A percentile compares a stretch with the other conserved stretches of the same genome.
phyloP scores from a whole-genome alignment of 148 eudicot species.

The Rhododendron ferrugineum region DNA sequence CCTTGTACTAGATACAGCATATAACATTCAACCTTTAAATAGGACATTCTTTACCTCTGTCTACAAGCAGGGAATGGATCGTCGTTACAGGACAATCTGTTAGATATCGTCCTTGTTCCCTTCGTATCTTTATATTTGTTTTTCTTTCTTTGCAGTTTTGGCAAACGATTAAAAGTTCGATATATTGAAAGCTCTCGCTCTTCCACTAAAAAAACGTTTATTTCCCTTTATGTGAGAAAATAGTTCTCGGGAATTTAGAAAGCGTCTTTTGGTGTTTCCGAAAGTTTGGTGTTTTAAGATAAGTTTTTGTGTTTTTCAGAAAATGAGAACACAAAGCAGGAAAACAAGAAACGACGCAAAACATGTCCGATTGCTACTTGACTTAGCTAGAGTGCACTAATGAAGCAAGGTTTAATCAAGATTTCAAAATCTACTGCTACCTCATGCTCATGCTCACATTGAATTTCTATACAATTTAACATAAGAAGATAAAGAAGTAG shows the following conservation, averaged over 20 bases:
- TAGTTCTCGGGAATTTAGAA: not conserved
- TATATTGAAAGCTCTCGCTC: no score
- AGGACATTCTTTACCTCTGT: not conserved
- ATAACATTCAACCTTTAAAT: not conserved
- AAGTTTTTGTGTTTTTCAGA: not conserved
- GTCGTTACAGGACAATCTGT: not conserved
- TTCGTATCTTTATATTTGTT: not conserved
- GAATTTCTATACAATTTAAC: not conserved
- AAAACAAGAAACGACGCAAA: not conserved
- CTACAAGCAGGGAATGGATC: not conserved
- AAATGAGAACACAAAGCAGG: not conserved
- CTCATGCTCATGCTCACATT: not conserved
- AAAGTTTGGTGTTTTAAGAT: not conserved
- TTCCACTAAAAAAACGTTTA: no score
- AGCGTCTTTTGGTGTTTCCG: not conserved
- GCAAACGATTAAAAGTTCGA: no score
- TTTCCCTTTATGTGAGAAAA: not conserved
- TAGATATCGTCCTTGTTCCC: not conserved
- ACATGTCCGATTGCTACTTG: not conserved
- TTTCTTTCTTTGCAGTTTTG: not conserved
- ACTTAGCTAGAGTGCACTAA: not conserved
- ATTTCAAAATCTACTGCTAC: not conserved
- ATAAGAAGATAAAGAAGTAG: not conserved
- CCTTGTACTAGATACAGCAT: not conserved
- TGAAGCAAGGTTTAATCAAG: not conserved